Evolutionary conservation across 2,329 filamentous ascomycete genomes (phyloP).

Genomic region (Rachicladosporium sp.): DNA sequence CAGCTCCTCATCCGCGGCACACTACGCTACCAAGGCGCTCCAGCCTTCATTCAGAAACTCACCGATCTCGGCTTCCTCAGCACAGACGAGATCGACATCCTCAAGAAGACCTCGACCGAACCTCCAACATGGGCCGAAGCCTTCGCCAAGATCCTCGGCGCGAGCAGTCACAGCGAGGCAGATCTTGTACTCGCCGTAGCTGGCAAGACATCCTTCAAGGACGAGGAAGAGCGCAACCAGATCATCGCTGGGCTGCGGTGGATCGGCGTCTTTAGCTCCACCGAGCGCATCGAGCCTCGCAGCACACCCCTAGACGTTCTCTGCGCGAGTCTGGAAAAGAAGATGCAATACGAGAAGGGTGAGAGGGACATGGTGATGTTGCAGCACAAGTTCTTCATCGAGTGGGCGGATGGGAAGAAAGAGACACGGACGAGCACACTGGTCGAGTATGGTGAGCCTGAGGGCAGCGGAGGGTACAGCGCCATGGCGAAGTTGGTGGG

Average conservation of each 20-base stretch:
- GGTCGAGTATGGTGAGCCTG: conserved; percentile 66
- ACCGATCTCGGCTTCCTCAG: conserved; percentile 83
- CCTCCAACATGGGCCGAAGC: conserved; percentile 71
- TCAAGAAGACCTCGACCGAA: conserved; percentile 33
- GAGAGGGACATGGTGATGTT: conserved; percentile 76
- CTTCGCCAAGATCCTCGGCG: conserved; percentile 62
- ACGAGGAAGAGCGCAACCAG: conserved; percentile 54
- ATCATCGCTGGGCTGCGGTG: conserved; percentile 62
- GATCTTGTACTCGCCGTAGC: conserved; percentile 57
- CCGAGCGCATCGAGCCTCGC: conserved; percentile 55
- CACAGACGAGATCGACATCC: conserved; percentile 52
- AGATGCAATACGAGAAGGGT: conserved; percentile 74
- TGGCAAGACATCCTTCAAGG: conserved; percentile 61
- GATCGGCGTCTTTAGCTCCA: conserved; percentile 56
- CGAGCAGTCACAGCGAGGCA: conserved; percentile 50
- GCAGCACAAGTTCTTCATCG: conserved; percentile 74
- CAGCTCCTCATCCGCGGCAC: conserved; percentile 77
- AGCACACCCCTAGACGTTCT: conserved; percentile 83
- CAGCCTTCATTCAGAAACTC: conserved; percentile 74
- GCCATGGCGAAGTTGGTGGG: conserved; percentile 78
- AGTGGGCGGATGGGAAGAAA: conserved; percentile 64
- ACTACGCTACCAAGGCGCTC: conserved; percentile 79
- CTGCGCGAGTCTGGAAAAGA: conserved; percentile 76
- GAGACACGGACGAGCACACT: conserved; percentile 73
- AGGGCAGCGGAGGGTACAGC: conserved; percentile 50